Evolutionary conservation across 139 green algal species (phyloP), one percentile per base, ranked within the genome.

Genomic region (Picochlorum costavermella): DNA sequence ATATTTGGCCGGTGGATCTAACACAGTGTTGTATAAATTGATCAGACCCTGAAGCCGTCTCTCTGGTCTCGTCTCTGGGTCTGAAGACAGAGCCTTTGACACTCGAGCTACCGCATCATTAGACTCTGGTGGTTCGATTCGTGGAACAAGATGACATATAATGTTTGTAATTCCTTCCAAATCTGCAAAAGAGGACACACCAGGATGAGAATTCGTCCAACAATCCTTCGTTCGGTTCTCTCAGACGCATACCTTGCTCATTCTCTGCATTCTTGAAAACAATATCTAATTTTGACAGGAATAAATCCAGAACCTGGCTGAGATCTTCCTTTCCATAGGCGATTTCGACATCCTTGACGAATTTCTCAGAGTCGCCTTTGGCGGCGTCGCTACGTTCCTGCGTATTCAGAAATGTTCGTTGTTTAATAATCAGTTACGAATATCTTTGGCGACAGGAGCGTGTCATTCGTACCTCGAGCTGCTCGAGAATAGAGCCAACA

Each of bases 81-180:
- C 25, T n/a, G 57, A 29, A 25, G 64, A 56, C 16, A 76, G 49
- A 9, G 56, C 70, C 2, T 44, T 55, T 10, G 70, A 44, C 31
- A 76, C 64, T 13, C 46, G 50, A 16, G 51, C 23, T 6, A 65
- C 64, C 2, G 70, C 70, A 5, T 31, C 70, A 10, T 23, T n/a
- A 10, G 44, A 63, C 28, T 11, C 55, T 6, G 57, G 57, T 13
- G 31, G 26, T 5, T 65, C 43, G 33, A 83, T 55, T 20, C 70
- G 69, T 23, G 74, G 51, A 37, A 80, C 66, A 36, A 82, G 36
- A 50, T 80, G 77, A 56, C 70, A 74, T 5, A 71, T 70, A 49
- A 83, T 70, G 63, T 82, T 82, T 16, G 83, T 48, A 46, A 62
- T 75, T 56, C 74, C 72, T 56, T 83, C 77, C 29, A 79, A 20